These are phyloP conservation scores for Fraxinus greggii DNA, from an alignment of 305 asterid species.

Conservation along the genomic window DNA sequence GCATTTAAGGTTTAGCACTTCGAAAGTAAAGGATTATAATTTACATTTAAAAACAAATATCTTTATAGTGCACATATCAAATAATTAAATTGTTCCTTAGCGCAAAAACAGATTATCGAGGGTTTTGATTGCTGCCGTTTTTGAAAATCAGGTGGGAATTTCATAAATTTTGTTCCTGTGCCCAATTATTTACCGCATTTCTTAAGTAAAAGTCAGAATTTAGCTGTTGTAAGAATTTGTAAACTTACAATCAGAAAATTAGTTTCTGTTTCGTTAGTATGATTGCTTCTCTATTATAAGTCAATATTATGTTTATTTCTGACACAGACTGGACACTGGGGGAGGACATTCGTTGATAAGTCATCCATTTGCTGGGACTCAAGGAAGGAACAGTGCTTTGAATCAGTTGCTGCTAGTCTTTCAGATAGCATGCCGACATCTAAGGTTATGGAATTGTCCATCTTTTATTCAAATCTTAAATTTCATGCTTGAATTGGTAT, in stretches of 20 bases:
- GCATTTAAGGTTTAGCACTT: neutral
- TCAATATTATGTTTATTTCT: neutral
- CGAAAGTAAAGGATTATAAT: neutral
- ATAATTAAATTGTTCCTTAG: neutral
- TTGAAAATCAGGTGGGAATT: constrained; percentile 12
- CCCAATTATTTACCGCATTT: neutral
- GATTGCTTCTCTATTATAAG: neutral
- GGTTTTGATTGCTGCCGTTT: neutral
- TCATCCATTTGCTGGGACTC: constrained; percentile 25
- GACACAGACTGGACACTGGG: constrained; percentile 21
- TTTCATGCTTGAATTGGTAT: neutral
- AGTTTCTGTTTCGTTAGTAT: neutral
- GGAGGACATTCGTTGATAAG: constrained; percentile 14
- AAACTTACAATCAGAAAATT: no score
- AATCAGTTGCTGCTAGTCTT: constrained; percentile 14
- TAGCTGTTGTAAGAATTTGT: neutral
- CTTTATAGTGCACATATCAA: neutral
- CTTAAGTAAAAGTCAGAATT: neutral
- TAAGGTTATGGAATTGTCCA: constrained; percentile 23
- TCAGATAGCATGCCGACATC: constrained; percentile 24
- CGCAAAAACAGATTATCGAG: neutral
- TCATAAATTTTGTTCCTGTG: neutral
- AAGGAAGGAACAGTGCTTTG: constrained; percentile 14
- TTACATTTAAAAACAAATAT: neutral
- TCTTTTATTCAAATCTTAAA: neutral